These are phyloP conservation scores for Macrotyloma uniflorum DNA, from an alignment of 306 rosid species.

Conservation along the genomic window DNA sequence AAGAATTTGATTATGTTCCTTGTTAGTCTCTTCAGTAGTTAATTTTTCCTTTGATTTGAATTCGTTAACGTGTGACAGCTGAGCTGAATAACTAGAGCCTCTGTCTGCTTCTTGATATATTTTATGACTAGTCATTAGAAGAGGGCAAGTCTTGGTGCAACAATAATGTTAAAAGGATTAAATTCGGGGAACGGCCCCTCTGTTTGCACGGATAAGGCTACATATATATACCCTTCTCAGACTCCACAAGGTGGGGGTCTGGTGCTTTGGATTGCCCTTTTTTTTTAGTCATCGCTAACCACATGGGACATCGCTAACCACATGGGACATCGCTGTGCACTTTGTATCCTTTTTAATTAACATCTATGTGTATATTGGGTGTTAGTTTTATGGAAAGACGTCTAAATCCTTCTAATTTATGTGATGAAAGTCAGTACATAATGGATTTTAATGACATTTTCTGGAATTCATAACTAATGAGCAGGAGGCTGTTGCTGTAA, in stretches of 20 bases:
- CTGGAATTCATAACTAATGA: slow-evolving; percentile 21
- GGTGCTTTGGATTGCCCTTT: neutral
- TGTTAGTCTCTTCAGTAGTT: neutral
- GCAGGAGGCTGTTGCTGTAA: slow-evolving; percentile 92
- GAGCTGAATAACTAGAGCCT: neutral
- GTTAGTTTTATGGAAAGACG: neutral
- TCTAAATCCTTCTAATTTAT: neutral
- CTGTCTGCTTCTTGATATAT: neutral
- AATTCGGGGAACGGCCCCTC: neutral
- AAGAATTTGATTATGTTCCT: neutral
- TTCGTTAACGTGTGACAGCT: neutral
- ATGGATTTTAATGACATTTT: slow-evolving; percentile 21
- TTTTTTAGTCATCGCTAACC: neutral
- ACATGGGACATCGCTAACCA: neutral
- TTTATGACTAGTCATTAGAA: neutral
- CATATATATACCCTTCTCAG: neutral
- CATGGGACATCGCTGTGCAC: neutral
- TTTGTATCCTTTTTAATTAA: neutral
- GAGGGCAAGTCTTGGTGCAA: neutral
- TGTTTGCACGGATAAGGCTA: neutral
- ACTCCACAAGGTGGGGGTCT: neutral
- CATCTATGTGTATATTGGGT: neutral
- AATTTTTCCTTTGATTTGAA: neutral
- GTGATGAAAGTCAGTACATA: slow-evolving; percentile 1
- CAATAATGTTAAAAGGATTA: neutral